Evolutionary conservation across 1,284 basidiomycete species (phyloP).

Genomic region (Kalmanozyma brasiliensis): DNA sequence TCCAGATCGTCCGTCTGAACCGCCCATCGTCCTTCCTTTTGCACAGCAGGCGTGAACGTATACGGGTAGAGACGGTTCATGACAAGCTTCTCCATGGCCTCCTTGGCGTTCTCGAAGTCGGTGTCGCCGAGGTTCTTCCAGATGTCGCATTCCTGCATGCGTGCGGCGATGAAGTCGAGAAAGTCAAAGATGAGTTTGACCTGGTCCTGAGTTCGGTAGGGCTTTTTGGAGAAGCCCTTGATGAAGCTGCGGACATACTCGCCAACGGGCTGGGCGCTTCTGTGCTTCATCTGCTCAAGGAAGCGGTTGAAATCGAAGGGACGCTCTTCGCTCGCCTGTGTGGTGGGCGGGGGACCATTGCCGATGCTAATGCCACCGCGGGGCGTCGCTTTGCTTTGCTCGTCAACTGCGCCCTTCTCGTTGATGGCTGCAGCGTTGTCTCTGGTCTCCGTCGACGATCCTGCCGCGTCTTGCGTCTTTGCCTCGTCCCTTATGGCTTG

Average conservation of each 20-base stretch:
- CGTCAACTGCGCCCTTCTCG: slow-evolving; percentile 1
- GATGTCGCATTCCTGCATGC: slow-evolving; percentile 61
- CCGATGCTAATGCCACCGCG: slow-evolving; percentile 50
- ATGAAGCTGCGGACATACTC: slow-evolving; percentile 67
- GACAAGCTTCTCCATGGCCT: slow-evolving; percentile 99
- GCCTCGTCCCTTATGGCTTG: background rate
- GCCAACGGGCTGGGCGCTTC: slow-evolving; percentile 62
- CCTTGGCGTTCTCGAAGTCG: slow-evolving; percentile 96
- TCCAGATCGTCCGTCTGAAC: slow-evolving; percentile 89
- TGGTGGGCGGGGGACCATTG: slow-evolving; percentile 55
- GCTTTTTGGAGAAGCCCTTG: slow-evolving; percentile 66
- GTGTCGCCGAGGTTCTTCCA: slow-evolving; percentile 71
- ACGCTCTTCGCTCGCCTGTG: slow-evolving; percentile 55
- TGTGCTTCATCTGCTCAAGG: slow-evolving; percentile 67
- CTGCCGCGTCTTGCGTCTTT: background rate
- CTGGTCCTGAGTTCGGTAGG: slow-evolving; percentile 64
- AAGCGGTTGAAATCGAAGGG: slow-evolving; percentile 68
- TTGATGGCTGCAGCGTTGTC: background rate
- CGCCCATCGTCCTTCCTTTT: slow-evolving; percentile 61
- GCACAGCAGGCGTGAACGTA: slow-evolving; percentile 65
- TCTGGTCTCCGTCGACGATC: background rate
- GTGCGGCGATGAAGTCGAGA: slow-evolving; percentile 64
- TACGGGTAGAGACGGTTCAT: slow-evolving; percentile 89
- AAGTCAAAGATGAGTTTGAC: slow-evolving; percentile 68
- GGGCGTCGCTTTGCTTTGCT: slow-evolving; percentile 1